These are phyloP conservation scores for Amphicarpaea edgeworthii DNA, from an alignment of 306 rosid species.

Conservation along the genomic window DNA sequence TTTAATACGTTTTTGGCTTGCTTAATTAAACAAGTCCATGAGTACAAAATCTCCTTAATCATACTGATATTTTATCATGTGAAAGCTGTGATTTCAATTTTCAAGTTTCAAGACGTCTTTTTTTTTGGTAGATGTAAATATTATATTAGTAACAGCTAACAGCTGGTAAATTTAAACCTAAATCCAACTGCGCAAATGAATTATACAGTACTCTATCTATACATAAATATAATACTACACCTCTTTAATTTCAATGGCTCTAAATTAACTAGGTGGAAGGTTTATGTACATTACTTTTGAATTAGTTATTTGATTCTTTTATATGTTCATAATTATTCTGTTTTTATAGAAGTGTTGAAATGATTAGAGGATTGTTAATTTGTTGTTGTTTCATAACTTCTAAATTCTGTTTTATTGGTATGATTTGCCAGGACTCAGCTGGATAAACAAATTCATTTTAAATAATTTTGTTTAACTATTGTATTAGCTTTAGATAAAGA, in stretches of 20 bases:
- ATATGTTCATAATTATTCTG: not conserved
- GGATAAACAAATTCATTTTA: not conserved
- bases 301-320: not conserved
- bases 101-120: not conserved
- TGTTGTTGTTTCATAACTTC: not conserved
- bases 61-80: not conserved
- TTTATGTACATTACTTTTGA: not conserved
- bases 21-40: constrained; percentile 1
- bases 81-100: not conserved
- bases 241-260: not conserved
- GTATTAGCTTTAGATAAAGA: not conserved
- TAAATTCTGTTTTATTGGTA: constrained; percentile 3
- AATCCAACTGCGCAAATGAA: not conserved
- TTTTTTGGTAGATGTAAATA: not conserved
- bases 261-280: not conserved
- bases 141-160: not conserved
- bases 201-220: not conserved
- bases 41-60: not conserved
- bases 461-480: not conserved
- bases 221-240: too few species aligned
- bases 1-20: not conserved
- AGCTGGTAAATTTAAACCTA: not conserved
- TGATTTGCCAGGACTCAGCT: not conserved
- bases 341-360: not conserved
- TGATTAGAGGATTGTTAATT: not conserved